phyloP scores from a whole-genome alignment of 2,329 filamentous ascomycete genomes.

The Aspergillus neotritici region DNA sequence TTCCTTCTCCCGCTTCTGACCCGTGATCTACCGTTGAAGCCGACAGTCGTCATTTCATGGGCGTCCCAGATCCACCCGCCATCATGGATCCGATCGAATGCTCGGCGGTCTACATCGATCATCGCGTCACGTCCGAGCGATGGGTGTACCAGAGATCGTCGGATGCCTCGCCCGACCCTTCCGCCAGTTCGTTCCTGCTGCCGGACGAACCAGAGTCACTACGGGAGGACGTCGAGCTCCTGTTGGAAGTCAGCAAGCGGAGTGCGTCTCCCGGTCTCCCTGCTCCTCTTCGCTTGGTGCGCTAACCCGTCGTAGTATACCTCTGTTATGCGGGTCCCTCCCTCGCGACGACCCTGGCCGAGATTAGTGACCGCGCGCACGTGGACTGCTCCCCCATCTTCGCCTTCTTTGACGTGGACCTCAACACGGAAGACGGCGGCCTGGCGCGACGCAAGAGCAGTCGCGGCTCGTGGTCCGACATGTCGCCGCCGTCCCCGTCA shows the following conservation, averaged over 20 bases:
- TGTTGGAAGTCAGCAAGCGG: constrained; percentile 50
- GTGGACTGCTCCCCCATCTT: constrained; percentile 50
- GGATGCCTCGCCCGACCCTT: constrained; percentile 21
- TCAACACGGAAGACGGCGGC: constrained; percentile 34
- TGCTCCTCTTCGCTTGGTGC: neutral
- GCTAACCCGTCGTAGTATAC: constrained; percentile 39
- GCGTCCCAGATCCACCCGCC: constrained; percentile 15
- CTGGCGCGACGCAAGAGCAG: constrained; percentile 26
- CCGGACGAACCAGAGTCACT: constrained; percentile 42
- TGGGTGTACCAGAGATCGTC: constrained; percentile 37
- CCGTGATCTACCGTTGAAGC: constrained; percentile 7
- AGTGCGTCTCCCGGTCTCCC: constrained; percentile 35
- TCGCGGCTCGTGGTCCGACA: constrained; percentile 27
- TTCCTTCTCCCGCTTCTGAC: constrained; percentile 6
- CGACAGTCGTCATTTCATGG: constrained; percentile 13
- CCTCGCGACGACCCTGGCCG: constrained; percentile 49
- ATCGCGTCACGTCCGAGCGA: constrained; percentile 40
- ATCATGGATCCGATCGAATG: constrained; percentile 40
- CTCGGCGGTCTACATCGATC: constrained; percentile 44
- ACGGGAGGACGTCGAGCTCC: constrained; percentile 43
- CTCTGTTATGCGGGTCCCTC: constrained; percentile 49
- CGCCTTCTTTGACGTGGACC: constrained; percentile 50
- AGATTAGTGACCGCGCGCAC: constrained; percentile 44
- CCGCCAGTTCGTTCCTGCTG: constrained; percentile 21
- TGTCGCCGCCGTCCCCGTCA: constrained; percentile 25